Base-by-base conservation (phyloP, 495 filamentous ascomycete genomes). In the Penicillium angulare region DNA sequence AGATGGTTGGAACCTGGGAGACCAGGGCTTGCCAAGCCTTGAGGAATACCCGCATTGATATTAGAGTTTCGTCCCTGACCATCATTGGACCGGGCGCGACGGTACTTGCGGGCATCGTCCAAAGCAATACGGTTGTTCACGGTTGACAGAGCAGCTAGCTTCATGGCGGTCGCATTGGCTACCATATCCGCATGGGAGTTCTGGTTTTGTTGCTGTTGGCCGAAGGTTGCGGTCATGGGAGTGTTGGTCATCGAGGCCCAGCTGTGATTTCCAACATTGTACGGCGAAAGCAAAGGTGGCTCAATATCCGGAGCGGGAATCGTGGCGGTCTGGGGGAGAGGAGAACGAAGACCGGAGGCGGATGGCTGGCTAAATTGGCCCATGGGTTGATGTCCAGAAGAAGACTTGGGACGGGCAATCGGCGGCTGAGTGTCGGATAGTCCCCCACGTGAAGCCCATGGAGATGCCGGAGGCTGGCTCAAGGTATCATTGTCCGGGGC, bases 201-300 rank as follows among this genome's bases (percentile, higher is more conserved):
- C 15, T 68, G 60, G 18, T 60, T 61, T 71, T 76, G 75, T 61
- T 77, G n/a, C n/a, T n/a, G 74, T 15, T 68, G 66, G 53, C 69
- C 83, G 67, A 98, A 98, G 44, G 82, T 92, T 5, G 89, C 72
- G 20, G 90, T 90, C 88, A 97, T 96, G 1, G 93, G 93, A 3
- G 93, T 98, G 73, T 96, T 97, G 54, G 92, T 85, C 88, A 96
- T 93, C 20, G 93, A 97, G 27, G 95, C 93, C 93, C 93, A 98
- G 78, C 91, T 97, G 29, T 88, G 89, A 64, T 88, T 88, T 40
- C 82, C 83, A 49, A 86, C 75, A 53, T 84, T 83, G 66, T 96
- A 97, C 0, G 93, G 93, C 13, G 93, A 97, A 41, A 98, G 79
- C 57, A 96, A 69, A 10, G 92, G 89, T 42, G 96, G 75, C 35